Conservation (phyloP, 2,329 filamentous ascomycete genomes). For the Xylariales sp. region DNA sequence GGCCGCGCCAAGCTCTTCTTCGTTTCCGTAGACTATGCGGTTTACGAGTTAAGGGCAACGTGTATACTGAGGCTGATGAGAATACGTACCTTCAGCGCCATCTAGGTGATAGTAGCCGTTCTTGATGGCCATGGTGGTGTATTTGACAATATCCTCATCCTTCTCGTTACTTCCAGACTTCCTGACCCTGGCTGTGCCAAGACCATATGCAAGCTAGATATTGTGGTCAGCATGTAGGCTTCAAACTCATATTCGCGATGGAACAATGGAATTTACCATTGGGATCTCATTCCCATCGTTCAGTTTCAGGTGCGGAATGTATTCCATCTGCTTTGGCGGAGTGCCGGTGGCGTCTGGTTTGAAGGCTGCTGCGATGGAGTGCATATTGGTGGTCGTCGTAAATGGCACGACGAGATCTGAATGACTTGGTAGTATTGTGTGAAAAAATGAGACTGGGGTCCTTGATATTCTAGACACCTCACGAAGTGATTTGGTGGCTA, state of each 20-base stretch:
- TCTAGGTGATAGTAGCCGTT: slow-evolving; percentile 71
- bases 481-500: neutral
- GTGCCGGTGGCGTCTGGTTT: slow-evolving; percentile 34
- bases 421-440: too few relatives aligned
- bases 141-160: slow-evolving; percentile 47
- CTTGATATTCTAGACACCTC: too few relatives aligned
- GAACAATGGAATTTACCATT: slow-evolving; percentile 52
- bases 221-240: slow-evolving; percentile 8
- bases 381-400: slow-evolving; percentile 27
- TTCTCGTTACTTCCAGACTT: slow-evolving; percentile 44
- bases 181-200: slow-evolving; percentile 64
- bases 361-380: slow-evolving; percentile 36
- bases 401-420: neutral
- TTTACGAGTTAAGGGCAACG: too few relatives aligned
- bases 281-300: slow-evolving; percentile 72
- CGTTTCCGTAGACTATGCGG: slow-evolving; percentile 52
- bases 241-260: too few relatives aligned
- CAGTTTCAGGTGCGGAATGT: slow-evolving; percentile 59
- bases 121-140: slow-evolving; percentile 58
- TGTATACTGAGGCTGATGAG: too few relatives aligned
- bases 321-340: slow-evolving; percentile 34
- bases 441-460: too few relatives aligned
- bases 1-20: slow-evolving; percentile 65
- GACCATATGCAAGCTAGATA: slow-evolving; percentile 63
- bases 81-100: slow-evolving; percentile 64